phyloP scores from a whole-genome alignment of 2,329 filamentous ascomycete species.

The Cercospora canescens region DNA sequence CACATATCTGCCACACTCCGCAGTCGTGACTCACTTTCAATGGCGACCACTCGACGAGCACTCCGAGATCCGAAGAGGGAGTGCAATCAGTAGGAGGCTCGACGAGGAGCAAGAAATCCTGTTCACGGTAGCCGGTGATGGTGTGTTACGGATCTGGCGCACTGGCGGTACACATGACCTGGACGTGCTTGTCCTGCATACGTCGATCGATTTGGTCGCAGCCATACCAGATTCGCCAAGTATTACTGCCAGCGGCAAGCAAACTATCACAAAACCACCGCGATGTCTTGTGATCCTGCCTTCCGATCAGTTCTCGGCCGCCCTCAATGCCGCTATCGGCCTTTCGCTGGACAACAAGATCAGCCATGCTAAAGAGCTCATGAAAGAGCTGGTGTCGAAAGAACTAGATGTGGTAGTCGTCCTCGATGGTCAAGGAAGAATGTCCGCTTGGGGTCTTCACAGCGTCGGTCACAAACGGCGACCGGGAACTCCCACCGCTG shows the following conservation, averaged over 20 bases:
- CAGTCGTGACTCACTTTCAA: constrained; percentile 75
- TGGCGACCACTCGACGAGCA: constrained; percentile 72
- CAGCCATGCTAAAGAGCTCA: constrained; percentile 74
- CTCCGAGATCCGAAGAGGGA: constrained; percentile 59
- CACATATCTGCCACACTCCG: constrained; percentile 83
- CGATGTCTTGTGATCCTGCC: constrained; percentile 81
- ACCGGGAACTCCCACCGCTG: constrained; percentile 36
- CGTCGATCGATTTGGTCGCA: constrained; percentile 71
- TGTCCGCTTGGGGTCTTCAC: constrained; percentile 92
- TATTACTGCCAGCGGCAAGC: constrained; percentile 50
- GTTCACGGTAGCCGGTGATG: constrained; percentile 84
- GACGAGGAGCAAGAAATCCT: constrained; percentile 70
- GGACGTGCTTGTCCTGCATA: constrained; percentile 77
- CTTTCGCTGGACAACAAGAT: constrained; percentile 44
- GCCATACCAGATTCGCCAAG: constrained; percentile 55
- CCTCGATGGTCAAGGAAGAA: constrained; percentile 77
- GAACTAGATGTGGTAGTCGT: constrained; percentile 85
- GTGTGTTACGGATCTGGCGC: constrained; percentile 79
- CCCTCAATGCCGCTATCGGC: constrained; percentile 58
- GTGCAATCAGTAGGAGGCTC: constrained; percentile 29
- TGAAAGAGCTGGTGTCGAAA: constrained; percentile 82
- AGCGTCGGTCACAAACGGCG: constrained; percentile 73
- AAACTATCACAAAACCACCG: constrained; percentile 41
- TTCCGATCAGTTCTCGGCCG: constrained; percentile 73
- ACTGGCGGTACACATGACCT: constrained; percentile 69